Evolutionary conservation across 2,329 filamentous ascomycete genomes (phyloP).

Genomic region (Arthrobotrys sinensis): DNA sequence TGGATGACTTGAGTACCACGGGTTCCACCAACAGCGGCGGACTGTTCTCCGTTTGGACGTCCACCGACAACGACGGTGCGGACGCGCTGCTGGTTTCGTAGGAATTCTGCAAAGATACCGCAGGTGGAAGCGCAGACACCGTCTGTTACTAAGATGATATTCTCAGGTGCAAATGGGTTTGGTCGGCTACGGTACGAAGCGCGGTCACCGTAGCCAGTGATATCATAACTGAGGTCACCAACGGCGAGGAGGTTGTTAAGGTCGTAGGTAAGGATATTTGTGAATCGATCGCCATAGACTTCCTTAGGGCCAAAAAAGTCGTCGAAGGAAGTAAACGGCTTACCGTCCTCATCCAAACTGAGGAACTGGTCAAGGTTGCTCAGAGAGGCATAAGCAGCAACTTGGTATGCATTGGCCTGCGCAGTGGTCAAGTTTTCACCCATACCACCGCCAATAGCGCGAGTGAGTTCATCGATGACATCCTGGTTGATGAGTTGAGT

Average conservation of each 20-base stretch:
- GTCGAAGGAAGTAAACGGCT: constrained; percentile 68
- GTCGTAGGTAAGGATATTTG: constrained; percentile 64
- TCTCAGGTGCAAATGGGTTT: constrained; percentile 67
- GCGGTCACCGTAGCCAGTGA: constrained; percentile 61
- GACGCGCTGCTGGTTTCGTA: constrained; percentile 72
- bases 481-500: constrained; percentile 49
- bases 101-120: constrained; percentile 73
- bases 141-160: constrained; percentile 70
- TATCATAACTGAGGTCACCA: constrained; percentile 66
- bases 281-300: constrained; percentile 67
- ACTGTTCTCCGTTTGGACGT: constrained; percentile 69
- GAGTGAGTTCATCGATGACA: constrained; percentile 38
- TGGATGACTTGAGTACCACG: constrained; percentile 71
- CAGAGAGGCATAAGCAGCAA: constrained; percentile 43
- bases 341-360: constrained; percentile 64
- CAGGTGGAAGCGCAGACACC: constrained; percentile 76
- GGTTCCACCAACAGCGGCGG: constrained; percentile 74
- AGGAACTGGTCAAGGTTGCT: constrained; percentile 65
- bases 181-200: constrained; percentile 53
- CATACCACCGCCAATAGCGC: constrained; percentile 48
- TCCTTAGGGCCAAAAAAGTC: constrained; percentile 68
- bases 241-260: constrained; percentile 63
- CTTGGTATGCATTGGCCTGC: constrained; percentile 27
- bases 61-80: constrained; percentile 75
- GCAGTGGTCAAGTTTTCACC: constrained; percentile 35